phyloP scores from a whole-genome alignment of 2,329 filamentous ascomycete species.

The Colletotrichum ledebouriae region DNA sequence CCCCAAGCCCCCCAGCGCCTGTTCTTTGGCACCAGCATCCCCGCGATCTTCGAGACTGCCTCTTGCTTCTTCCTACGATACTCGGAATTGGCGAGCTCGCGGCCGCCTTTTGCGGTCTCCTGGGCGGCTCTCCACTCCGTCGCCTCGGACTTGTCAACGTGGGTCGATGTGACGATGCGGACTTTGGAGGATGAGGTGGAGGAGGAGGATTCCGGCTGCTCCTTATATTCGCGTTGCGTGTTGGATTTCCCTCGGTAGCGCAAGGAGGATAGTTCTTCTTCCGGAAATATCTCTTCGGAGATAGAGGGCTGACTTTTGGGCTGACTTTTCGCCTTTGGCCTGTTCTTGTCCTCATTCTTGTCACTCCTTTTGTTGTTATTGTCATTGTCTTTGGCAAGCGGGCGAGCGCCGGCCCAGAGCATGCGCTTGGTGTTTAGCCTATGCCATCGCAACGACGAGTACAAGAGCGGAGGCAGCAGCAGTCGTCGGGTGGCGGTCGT shows the following conservation, averaged over 20 bases:
- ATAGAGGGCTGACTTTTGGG: constrained; percentile 18
- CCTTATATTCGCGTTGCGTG: background rate
- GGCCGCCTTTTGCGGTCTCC: background rate
- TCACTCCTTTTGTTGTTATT: background rate
- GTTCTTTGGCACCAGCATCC: constrained; percentile 12
- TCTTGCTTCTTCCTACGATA: constrained; percentile 4
- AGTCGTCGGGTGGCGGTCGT: constrained; percentile 33
- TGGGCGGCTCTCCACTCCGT: constrained; percentile 15
- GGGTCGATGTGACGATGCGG: constrained; percentile 33
- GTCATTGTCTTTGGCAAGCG: background rate
- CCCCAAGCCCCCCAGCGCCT: background rate
- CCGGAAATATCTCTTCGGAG: constrained; percentile 37
- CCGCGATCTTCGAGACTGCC: background rate
- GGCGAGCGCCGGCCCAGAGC: background rate
- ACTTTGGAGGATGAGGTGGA: constrained; percentile 8
- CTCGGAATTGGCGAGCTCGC: background rate
- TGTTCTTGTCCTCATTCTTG: background rate
- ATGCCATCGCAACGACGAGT: constrained; percentile 9
- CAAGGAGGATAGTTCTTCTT: constrained; percentile 11
- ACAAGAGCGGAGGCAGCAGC: constrained; percentile 8
- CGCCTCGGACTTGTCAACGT: constrained; percentile 28
- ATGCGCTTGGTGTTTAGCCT: background rate
- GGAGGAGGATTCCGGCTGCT: background rate
- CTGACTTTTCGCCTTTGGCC: background rate
- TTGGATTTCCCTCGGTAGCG: background rate